Conservation (phyloP, 2,329 filamentous ascomycete species). For the Lizonia empirigonia region DNA sequence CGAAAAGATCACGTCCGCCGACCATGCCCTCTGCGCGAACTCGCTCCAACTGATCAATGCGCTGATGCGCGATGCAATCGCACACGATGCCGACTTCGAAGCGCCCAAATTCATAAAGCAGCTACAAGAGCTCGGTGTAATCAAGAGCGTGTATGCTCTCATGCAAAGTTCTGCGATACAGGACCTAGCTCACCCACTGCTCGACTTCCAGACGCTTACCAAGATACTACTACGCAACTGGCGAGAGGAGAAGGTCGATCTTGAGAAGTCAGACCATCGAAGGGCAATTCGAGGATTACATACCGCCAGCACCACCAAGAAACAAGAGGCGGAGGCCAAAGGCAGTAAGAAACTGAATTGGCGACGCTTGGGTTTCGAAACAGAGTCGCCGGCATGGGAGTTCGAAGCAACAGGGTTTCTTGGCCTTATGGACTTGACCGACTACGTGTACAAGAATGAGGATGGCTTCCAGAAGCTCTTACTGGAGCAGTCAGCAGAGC, state of each 20-base stretch:
- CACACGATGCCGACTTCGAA: constrained; percentile 76
- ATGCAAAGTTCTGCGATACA: constrained; percentile 95
- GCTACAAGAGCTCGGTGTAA: constrained; percentile 89
- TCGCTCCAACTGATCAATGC: constrained; percentile 95
- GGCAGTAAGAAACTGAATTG: constrained; percentile 82
- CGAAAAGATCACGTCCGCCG: constrained; percentile 86
- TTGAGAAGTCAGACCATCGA: constrained; percentile 87
- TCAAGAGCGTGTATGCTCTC: constrained; percentile 84
- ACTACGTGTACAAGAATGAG: constrained; percentile 90
- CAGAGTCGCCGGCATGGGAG: constrained; percentile 83
- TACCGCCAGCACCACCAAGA: constrained; percentile 76
- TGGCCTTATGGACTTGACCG: constrained; percentile 96
- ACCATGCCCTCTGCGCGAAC: constrained; percentile 95
- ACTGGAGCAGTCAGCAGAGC: constrained; percentile 81
- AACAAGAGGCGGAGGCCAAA: constrained; percentile 46
- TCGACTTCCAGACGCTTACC: constrained; percentile 92
- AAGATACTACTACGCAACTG: constrained; percentile 88
- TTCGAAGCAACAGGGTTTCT: constrained; percentile 87
- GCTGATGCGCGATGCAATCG: constrained; percentile 88
- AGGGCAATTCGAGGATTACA: constrained; percentile 85
- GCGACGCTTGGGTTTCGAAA: constrained; percentile 88
- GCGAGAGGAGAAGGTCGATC: constrained; percentile 81
- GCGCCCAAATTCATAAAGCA: constrained; percentile 96
- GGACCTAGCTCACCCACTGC: constrained; percentile 83
- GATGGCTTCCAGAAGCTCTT: constrained; percentile 91